Percentiles rank a stretch among this genome's conserved stretches.
Evolutionary conservation across 2,329 filamentous ascomycete genomes (phyloP).

Genomic region (Trichophaea hybrida): DNA sequence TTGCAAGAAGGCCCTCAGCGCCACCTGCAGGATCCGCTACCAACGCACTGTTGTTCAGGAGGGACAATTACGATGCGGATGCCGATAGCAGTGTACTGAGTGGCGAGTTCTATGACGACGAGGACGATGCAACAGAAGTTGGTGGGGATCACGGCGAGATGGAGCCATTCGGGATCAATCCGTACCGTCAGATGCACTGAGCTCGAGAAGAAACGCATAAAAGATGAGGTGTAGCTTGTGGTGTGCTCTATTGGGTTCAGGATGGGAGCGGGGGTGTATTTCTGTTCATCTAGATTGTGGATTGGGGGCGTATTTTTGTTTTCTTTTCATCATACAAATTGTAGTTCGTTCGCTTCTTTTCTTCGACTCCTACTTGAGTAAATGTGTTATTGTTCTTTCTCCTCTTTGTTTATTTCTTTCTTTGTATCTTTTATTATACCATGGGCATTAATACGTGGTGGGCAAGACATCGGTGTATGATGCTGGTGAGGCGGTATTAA

Average conservation of each 20-base stretch:
- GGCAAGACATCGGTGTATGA: not conserved
- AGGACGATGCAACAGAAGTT: slow-evolving; percentile 22
- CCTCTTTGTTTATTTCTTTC: not conserved
- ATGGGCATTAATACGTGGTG: not conserved
- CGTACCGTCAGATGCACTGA: not conserved
- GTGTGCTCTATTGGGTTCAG: not conserved
- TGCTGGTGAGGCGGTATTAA: not conserved
- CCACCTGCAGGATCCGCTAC: not conserved
- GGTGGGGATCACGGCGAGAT: slow-evolving; percentile 24
- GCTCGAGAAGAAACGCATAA: not conserved
- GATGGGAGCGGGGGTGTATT: not conserved
- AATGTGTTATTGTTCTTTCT: not conserved
- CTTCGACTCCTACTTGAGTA: not conserved
- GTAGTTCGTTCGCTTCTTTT: not conserved
- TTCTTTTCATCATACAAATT: not conserved
- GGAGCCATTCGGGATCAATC: not conserved
- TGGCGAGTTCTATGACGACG: slow-evolving; percentile 12
- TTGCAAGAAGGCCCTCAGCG: too few species aligned
- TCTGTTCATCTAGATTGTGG: not conserved
- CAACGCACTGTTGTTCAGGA: not conserved
- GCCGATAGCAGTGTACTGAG: slow-evolving; percentile 19
- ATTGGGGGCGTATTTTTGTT: not conserved
- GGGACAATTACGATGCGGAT: slow-evolving; percentile 24
- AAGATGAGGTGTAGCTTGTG: not conserved
- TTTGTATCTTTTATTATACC: not conserved